Percentiles rank a stretch among this genome's conserved stretches.
phyloP scores from a whole-genome alignment of 2,329 filamentous ascomycete species.

The Colletotrichum eremochloae region DNA sequence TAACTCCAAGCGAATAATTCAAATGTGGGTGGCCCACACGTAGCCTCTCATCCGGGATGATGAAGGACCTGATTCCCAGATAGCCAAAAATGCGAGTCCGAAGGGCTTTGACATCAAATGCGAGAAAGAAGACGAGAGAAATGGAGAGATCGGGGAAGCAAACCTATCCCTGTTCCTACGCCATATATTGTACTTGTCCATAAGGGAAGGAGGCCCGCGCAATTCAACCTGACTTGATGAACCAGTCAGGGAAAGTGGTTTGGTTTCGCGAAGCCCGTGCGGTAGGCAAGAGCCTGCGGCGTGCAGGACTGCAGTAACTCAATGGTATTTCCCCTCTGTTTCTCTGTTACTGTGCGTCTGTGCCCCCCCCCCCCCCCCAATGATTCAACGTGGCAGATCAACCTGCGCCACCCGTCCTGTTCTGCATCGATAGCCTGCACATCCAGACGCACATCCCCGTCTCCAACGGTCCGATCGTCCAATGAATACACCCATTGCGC shows the following conservation, averaged over 20 bases:
- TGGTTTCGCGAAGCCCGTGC: slow-evolving; percentile 4
- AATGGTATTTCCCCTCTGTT: background rate
- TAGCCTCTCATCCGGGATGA: background rate
- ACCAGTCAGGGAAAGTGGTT: background rate
- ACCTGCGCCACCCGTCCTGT: background rate
- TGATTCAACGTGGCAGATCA: background rate
- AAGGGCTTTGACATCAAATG: background rate
- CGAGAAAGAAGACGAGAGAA: background rate
- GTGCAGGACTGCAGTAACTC: background rate
- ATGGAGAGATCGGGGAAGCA: background rate
- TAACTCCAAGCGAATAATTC: background rate
- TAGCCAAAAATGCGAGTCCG: background rate
- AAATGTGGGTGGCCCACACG: background rate
- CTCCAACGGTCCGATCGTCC: background rate
- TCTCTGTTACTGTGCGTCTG: background rate
- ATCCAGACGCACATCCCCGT: background rate
- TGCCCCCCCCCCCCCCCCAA: background rate
- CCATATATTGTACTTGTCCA: background rate
- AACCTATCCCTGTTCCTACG: background rate
- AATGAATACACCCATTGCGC: background rate
- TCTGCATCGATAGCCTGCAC: background rate
- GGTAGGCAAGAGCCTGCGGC: background rate
- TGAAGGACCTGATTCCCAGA: background rate
- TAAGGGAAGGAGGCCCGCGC: background rate
- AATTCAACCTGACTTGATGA: background rate